Percentiles rank a stretch among this genome's conserved stretches.
These are phyloP conservation scores for Neurospora cerealis DNA, from an alignment of 495 filamentous ascomycete genomes.

Conservation along the genomic window DNA sequence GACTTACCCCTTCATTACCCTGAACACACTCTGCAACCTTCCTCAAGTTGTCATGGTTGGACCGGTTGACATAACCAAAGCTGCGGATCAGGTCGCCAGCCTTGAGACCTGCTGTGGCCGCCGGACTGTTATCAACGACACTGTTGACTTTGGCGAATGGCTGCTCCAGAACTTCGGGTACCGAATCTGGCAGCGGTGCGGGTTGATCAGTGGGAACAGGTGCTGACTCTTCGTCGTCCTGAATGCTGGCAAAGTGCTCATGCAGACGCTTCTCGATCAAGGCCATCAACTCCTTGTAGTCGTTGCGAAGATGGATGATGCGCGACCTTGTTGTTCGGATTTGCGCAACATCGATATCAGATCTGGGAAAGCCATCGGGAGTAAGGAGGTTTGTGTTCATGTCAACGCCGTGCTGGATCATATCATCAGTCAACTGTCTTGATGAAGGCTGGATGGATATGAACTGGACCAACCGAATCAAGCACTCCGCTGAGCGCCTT, in stretches of 20 bases:
- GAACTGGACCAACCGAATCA: conserved; percentile 56
- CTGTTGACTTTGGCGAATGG: conserved; percentile 89
- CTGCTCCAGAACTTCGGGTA: conserved; percentile 41
- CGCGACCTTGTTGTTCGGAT: conserved; percentile 84
- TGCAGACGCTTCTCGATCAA: conserved; percentile 75
- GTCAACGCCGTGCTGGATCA: conserved; percentile 69
- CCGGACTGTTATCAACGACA: conserved; percentile 70
- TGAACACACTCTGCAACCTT: conserved; percentile 79
- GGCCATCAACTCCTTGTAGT: conserved; percentile 83
- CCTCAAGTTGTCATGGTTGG: conserved; percentile 75
- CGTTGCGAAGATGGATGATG: conserved; percentile 83
- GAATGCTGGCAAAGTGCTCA: conserved; percentile 55
- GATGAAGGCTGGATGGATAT: neutral
- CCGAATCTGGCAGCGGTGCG: conserved; percentile 20
- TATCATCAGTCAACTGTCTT: conserved; percentile 9
- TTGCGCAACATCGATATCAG: conserved; percentile 91
- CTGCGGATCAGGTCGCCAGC: conserved; percentile 71
- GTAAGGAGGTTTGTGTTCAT: conserved; percentile 89
- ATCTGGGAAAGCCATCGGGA: conserved; percentile 84
- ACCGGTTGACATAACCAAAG: conserved; percentile 72
- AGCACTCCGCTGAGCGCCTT: conserved; percentile 76
- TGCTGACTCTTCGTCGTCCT: conserved; percentile 23
- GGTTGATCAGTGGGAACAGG: neutral
- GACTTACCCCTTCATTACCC: conserved; percentile 80
- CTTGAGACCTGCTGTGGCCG: conserved; percentile 71